Percentiles rank a stretch among this genome's conserved stretches.
Evolutionary conservation across 257 asterid species (phyloP).

Genomic region (Cinchona pubescens): DNA sequence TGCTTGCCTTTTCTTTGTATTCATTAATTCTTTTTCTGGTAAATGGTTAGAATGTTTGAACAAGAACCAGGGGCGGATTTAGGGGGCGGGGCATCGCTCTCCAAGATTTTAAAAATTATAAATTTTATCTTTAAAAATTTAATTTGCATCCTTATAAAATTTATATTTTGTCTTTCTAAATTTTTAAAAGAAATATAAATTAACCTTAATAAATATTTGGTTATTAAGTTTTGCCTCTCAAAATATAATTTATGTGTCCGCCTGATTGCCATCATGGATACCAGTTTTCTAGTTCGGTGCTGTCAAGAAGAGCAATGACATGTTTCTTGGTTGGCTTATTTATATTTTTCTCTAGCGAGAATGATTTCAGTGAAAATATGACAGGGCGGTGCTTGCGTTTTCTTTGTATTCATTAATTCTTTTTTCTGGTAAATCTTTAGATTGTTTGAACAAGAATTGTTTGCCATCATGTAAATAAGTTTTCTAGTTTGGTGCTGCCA

Average conservation of each 20-base stretch:
- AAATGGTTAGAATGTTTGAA: too few relatives aligned
- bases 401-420: conserved; percentile 3
- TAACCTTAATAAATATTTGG: too few relatives aligned
- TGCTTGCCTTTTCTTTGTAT: neutral
- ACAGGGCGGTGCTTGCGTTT: neutral
- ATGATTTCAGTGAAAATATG: conserved; percentile 6
- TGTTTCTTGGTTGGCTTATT: neutral
- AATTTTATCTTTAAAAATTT: too few relatives aligned
- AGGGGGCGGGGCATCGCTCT: too few relatives aligned
- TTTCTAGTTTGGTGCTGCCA: neutral
- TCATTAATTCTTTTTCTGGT: neutral
- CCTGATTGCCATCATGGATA: neutral
- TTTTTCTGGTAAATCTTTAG: neutral
- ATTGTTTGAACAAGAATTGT: conserved; percentile 2
- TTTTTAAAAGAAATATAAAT: too few relatives aligned
- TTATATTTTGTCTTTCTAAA: too few relatives aligned
- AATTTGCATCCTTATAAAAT: too few relatives aligned
- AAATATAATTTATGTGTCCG: too few relatives aligned
- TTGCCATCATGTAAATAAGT: neutral
- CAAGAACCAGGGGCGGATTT: too few relatives aligned
- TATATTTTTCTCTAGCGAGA: too few relatives aligned
- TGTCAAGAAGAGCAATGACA: neutral
- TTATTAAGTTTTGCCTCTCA: too few relatives aligned
- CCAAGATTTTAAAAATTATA: too few relatives aligned
- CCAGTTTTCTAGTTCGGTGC: neutral